Base-by-base conservation (phyloP, 495 filamentous ascomycete genomes). In the Xylaria bambusicola region DNA sequence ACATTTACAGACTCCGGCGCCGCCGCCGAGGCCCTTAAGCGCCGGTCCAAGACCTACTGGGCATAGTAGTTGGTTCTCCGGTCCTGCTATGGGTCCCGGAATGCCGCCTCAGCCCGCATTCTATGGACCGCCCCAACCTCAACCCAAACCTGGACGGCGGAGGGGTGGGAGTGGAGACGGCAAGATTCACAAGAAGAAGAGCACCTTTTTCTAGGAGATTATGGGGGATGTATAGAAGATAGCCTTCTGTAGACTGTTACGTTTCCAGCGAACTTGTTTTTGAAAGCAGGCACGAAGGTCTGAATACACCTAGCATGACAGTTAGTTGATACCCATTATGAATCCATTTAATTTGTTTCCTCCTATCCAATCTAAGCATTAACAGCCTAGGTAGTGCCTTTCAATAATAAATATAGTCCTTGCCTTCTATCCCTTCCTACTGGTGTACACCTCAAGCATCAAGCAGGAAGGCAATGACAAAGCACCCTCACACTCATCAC, bases 1-100 rank as follows among this genome's bases (percentile, higher is more conserved):
- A 51, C 66, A 58, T 58, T 59, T 58, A 27, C 68, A 56, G 48
- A 62, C 65, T 27, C 73, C 75, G 8, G 46, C 67, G 10, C 64
- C 70, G 18, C 77, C 77, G 1, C 67, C 72, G 7, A 54, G 78
- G 21, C 78, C 78, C 8, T 45, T 72, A 10, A 80, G 76, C 58
- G 75, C 71, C 13, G 78, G 71, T 17, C 78, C 78, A 18, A 45
- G 40, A 33, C 57, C 57, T 13, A 35, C 70, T n/a, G 62, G 62
- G 0, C 58, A 65, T 10, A 55, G 67, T 18, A 53, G 56, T 27
- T 70, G 67, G 67, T 66, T 68, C 42, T 12, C 45, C 18, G 45
- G 55, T n/a, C 33, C 31, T 1, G 42, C 18, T 40, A 8, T 40
- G 17, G 54, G 54, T 40, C 54, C 56, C 2, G 48, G 46, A 2